Conservation (phyloP, 768 basidiomycete species). For the Amanita rimosa region DNA sequence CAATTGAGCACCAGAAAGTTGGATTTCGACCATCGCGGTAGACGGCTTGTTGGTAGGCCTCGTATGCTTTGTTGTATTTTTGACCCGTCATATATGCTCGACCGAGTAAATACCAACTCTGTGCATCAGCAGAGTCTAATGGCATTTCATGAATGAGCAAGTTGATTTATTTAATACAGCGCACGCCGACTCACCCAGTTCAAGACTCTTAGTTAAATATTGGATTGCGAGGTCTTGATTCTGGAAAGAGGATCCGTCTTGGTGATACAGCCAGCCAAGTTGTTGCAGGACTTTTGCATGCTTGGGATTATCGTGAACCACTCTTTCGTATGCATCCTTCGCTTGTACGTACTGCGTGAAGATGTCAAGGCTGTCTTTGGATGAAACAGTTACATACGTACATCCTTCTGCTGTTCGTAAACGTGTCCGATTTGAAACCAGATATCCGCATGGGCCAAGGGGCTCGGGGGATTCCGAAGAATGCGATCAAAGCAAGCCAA, state of each 20-base stretch:
- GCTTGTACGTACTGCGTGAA: slow-evolving; percentile 66
- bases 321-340: slow-evolving; percentile 93
- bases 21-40: slow-evolving; percentile 98
- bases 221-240: slow-evolving; percentile 92
- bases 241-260: slow-evolving; percentile 89
- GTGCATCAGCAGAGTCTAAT: slow-evolving; percentile 86
- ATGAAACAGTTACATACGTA: slow-evolving; percentile 22
- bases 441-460: slow-evolving; percentile 93
- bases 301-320: slow-evolving; percentile 83
- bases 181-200: slow-evolving; percentile 61
- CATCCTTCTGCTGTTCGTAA: slow-evolving; percentile 95
- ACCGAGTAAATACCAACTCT: slow-evolving; percentile 98
- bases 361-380: slow-evolving; percentile 7
- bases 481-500: slow-evolving; percentile 94
- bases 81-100: slow-evolving; percentile 98
- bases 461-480: slow-evolving; percentile 88
- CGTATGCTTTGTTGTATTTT: slow-evolving; percentile 99
- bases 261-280: slow-evolving; percentile 96
- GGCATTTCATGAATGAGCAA: not conserved
- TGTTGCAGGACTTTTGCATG: slow-evolving; percentile 98
- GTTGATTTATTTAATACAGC: not conserved
- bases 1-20: slow-evolving; percentile 99
- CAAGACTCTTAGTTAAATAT: slow-evolving; percentile 89
- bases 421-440: slow-evolving; percentile 99
- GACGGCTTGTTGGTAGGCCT: slow-evolving; percentile 98